Evolutionary conservation across 2,329 filamentous ascomycete genomes (phyloP).

Genomic region (Clarireedia hainanense): DNA sequence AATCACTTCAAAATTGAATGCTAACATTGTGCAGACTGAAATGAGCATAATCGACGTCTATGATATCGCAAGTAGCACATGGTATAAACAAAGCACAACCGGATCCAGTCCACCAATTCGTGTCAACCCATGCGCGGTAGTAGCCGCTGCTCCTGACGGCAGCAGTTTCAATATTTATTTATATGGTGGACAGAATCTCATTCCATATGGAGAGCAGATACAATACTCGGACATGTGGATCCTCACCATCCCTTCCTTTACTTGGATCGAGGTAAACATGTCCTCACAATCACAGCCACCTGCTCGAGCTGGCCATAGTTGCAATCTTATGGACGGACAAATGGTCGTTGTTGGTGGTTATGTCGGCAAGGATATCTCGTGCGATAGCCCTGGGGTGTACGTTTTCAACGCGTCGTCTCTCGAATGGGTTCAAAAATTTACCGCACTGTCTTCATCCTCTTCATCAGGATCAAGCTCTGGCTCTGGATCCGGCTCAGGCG

Average conservation of each 20-base stretch:
- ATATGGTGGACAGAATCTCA: conserved; percentile 68
- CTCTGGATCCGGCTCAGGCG: conserved; percentile 4
- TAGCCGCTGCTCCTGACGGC: conserved; percentile 62
- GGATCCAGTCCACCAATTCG: conserved; percentile 55
- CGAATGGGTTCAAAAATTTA: conserved; percentile 56
- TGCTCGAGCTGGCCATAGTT: conserved; percentile 59
- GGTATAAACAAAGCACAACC: conserved; percentile 67
- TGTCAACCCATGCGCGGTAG: conserved; percentile 64
- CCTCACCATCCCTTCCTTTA: conserved; percentile 63
- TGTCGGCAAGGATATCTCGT: conserved; percentile 49
- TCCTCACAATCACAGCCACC: conserved; percentile 46
- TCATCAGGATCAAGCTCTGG: conserved; percentile 33
- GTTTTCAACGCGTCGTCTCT: conserved; percentile 63
- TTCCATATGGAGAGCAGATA: conserved; percentile 48
- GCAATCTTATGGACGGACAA: conserved; percentile 61
- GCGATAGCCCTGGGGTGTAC: conserved; percentile 63
- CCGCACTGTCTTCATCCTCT: conserved; percentile 40
- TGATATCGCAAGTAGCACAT: conserved; percentile 61
- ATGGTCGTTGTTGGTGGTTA: conserved; percentile 67
- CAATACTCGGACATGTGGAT: conserved; percentile 71
- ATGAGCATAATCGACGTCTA: conserved; percentile 69
- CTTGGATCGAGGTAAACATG: conserved; percentile 60
- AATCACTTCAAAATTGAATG: background rate
- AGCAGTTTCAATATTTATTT: conserved; percentile 72
- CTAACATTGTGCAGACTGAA: conserved; percentile 38